Base-by-base conservation (phyloP, 1,139 yeast species). In the Zhuliangozyma blackwelliae region DNA sequence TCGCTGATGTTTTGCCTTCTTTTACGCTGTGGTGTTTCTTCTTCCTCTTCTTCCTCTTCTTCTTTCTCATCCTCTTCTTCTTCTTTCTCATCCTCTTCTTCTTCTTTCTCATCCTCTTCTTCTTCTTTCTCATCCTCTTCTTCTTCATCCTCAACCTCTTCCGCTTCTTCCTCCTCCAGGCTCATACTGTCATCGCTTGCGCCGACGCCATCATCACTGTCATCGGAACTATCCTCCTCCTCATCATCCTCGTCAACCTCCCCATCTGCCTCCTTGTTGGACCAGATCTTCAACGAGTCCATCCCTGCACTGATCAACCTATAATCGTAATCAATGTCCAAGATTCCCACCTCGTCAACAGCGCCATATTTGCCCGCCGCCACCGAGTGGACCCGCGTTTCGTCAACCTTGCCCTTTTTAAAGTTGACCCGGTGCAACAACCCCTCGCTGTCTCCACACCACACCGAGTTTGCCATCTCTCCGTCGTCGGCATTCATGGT, bases 361-460 rank as follows among this genome's bases (percentile, higher is more conserved):
- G 64, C 35, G 10, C 40, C 40, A 23, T 54, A 41, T 44, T 63
- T 64, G 3, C 63, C 64, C 40, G 73, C 80, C 2, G 65, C 53
- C 32, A 13, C 29, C 5, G 63, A 60, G 54, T 89, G 97, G 7
- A 72, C 71, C 49, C 92, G 72, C 3, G 77, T 71, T 48, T 82
- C 92, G 11, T 79, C 68, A 7, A 83, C 72, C 48, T 74, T 77
- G 3, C 94, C 89, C 22, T 65, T 60, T 43, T 77, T 77, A 33
- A 77, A 75, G 55, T 89, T 78, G 25, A 88, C 74, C 45, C 85
- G 74, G 50, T 79, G 79, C 25, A 88, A 68, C 25, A 71, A 64
- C n/a, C 97, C 97, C 47, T 87, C 88, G 11, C 92, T 79, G 34
- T 83, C 82, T 5, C 96, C 97, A 45, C 94, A 86, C 82, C 88